Percentiles rank a stretch among this genome's conserved stretches.
Evolutionary conservation across 495 filamentous ascomycete genomes (phyloP).

Genomic region (Aspergillus asperescens): DNA sequence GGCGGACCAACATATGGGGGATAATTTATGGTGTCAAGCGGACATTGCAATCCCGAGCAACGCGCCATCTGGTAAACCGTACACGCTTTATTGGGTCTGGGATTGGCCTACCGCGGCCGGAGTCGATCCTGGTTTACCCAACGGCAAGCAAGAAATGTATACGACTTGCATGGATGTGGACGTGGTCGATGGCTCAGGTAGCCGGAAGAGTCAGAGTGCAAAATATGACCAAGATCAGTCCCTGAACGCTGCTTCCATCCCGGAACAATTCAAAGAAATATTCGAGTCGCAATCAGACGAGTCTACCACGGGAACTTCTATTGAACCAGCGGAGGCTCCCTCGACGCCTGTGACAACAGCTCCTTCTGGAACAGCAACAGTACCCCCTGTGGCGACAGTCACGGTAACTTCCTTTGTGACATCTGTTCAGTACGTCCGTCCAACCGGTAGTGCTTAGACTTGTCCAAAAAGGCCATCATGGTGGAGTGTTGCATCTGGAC

Average conservation of each 20-base stretch:
- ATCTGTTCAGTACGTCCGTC: constrained; percentile 13
- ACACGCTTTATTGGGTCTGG: constrained; percentile 90
- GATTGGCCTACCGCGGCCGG: constrained; percentile 65
- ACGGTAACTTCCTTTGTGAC: constrained; percentile 23
- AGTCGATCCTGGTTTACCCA: constrained; percentile 40
- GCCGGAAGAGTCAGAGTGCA: constrained; percentile 5
- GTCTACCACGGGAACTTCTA: neutral
- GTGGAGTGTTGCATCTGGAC: neutral
- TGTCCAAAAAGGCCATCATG: neutral
- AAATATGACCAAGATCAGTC: constrained; percentile 31
- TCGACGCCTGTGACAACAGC: neutral
- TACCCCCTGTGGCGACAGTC: constrained; percentile 1
- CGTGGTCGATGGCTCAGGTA: constrained; percentile 37
- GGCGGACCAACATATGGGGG: constrained; percentile 40
- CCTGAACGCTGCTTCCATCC: constrained; percentile 36
- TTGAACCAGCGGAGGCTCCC: neutral
- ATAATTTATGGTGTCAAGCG: constrained; percentile 68
- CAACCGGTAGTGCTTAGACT: constrained; percentile 4
- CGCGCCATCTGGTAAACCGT: constrained; percentile 46
- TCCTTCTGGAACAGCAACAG: neutral
- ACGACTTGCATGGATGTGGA: constrained; percentile 78
- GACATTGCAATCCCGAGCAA: constrained; percentile 64
- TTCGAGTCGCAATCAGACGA: neutral
- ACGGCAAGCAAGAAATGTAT: constrained; percentile 65
- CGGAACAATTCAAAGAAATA: constrained; percentile 31